Percentiles rank a stretch among this genome's conserved stretches.
phyloP scores from a whole-genome alignment of 192 early-diverging fungal genomes.

The Cladochytrium replicatum region DNA sequence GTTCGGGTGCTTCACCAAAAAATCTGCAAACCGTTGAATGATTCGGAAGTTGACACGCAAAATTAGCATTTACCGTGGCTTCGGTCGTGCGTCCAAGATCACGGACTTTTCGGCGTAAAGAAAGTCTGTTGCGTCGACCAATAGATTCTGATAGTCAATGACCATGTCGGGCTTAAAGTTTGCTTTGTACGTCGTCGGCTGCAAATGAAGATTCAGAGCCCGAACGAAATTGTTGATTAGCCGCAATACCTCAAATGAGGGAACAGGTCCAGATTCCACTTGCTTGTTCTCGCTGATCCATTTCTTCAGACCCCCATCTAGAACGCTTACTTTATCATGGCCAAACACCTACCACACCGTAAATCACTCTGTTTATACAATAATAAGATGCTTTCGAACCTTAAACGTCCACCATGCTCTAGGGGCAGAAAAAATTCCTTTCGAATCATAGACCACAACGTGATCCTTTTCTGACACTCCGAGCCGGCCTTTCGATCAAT shows the following conservation, averaged over 20 bases:
- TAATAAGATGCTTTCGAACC: constrained; percentile 20
- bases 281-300: constrained; percentile 56
- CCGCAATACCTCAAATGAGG: no score
- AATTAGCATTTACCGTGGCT: constrained; percentile 11
- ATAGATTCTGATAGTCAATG: constrained; percentile 25
- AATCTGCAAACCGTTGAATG: constrained; percentile 30
- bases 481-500: constrained; percentile 38
- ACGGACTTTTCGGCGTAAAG: constrained; percentile 14
- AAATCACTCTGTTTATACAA: constrained; percentile 3
- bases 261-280: constrained; percentile 29
- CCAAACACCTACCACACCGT: constrained; percentile 60
- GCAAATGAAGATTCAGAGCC: no score
- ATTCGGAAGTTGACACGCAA: neutral
- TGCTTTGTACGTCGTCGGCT: constrained; percentile 13
- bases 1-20: constrained; percentile 65
- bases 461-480: constrained; percentile 74
- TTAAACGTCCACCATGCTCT: constrained; percentile 93
- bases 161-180: constrained; percentile 17
- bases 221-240: neutral
- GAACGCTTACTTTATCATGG: constrained; percentile 73
- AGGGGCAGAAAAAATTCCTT: constrained; percentile 68
- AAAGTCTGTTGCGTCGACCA: constrained; percentile 20
- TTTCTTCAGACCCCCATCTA: constrained; percentile 79
- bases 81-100: constrained; percentile 28
- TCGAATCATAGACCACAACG: constrained; percentile 82